These are phyloP conservation scores for Candida sp. DNA, from an alignment of 1,139 yeast species.

Conservation along the genomic window DNA sequence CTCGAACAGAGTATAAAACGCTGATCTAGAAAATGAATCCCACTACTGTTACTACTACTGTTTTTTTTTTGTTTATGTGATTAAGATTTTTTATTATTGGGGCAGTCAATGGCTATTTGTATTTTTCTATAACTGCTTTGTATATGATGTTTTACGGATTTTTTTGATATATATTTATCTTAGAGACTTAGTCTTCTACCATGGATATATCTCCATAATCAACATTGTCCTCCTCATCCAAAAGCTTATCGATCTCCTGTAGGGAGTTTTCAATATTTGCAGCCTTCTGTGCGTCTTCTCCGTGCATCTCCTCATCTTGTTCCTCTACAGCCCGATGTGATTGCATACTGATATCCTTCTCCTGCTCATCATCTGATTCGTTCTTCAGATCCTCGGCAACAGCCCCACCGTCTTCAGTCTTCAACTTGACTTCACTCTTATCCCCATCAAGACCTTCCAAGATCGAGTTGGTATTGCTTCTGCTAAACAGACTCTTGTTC, in stretches of 20 bases:
- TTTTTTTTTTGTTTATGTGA: conserved; percentile 1
- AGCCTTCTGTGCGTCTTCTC: conserved; percentile 6
- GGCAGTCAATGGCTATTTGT: not conserved
- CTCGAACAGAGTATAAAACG: conserved; percentile 43
- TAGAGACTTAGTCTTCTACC: conserved; percentile 12
- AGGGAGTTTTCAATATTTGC: conserved; percentile 24
- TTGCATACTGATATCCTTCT: not conserved
- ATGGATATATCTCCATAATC: conserved; percentile 36
- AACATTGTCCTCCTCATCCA: conserved; percentile 46
- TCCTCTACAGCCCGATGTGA: not conserved
- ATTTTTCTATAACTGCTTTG: not conserved
- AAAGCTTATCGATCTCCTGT: conserved; percentile 37
- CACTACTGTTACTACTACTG: not conserved
- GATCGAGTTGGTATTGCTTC: conserved; percentile 18
- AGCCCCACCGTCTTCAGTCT: conserved; percentile 9
- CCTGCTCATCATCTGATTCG: not conserved
- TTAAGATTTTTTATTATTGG: not conserved
- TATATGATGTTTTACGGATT: conserved; percentile 1
- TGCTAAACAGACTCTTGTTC: conserved; percentile 5
- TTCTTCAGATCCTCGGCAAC: conserved; percentile 4
- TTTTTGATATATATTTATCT: not conserved
- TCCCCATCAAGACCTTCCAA: conserved; percentile 12
- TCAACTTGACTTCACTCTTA: conserved; percentile 3
- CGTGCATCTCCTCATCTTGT: conserved; percentile 13
- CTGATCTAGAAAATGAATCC: not conserved